These are phyloP conservation scores for Cladosporium sp. DNA, from an alignment of 2,329 filamentous ascomycete genomes.

Conservation along the genomic window DNA sequence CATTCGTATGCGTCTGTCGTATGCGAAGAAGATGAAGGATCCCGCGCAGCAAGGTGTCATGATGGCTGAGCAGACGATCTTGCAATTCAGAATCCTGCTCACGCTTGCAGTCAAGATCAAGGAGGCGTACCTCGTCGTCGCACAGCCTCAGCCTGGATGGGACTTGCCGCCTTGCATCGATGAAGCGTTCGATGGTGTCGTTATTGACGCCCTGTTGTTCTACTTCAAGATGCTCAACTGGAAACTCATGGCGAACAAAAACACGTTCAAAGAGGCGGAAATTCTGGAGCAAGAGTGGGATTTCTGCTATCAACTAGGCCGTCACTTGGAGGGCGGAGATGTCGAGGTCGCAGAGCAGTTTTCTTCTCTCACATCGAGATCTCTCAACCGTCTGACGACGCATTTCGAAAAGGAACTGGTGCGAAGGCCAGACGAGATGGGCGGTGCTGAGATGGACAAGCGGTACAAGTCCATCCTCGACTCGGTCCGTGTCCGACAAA, in stretches of 20 bases:
- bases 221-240: slow-evolving; percentile 99
- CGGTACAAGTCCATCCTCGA: slow-evolving; percentile 93
- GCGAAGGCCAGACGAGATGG: slow-evolving; percentile 73
- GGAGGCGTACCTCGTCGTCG: slow-evolving; percentile 75
- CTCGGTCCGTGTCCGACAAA: slow-evolving; percentile 89
- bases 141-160: slow-evolving; percentile 85
- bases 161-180: slow-evolving; percentile 93
- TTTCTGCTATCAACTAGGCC: slow-evolving; percentile 88
- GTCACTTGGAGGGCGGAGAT: slow-evolving; percentile 85
- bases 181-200: slow-evolving; percentile 87
- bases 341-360: slow-evolving; percentile 98
- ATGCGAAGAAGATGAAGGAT: slow-evolving; percentile 93
- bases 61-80: slow-evolving; percentile 96
- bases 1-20: slow-evolving; percentile 82
- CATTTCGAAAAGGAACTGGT: slow-evolving; percentile 91
- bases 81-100: slow-evolving; percentile 89
- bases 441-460: slow-evolving; percentile 81
- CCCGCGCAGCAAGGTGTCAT: slow-evolving; percentile 85
- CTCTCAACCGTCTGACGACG: slow-evolving; percentile 75
- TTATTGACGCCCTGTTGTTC: slow-evolving; percentile 88
- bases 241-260: slow-evolving; percentile 96
- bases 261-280: slow-evolving; percentile 98
- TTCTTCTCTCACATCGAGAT: slow-evolving; percentile 86
- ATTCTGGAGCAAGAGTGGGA: slow-evolving; percentile 97
- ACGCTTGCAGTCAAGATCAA: slow-evolving; percentile 91